These are phyloP conservation scores for Setomelanomma holmii DNA, from an alignment of 2,329 filamentous ascomycete species.

Conservation along the genomic window DNA sequence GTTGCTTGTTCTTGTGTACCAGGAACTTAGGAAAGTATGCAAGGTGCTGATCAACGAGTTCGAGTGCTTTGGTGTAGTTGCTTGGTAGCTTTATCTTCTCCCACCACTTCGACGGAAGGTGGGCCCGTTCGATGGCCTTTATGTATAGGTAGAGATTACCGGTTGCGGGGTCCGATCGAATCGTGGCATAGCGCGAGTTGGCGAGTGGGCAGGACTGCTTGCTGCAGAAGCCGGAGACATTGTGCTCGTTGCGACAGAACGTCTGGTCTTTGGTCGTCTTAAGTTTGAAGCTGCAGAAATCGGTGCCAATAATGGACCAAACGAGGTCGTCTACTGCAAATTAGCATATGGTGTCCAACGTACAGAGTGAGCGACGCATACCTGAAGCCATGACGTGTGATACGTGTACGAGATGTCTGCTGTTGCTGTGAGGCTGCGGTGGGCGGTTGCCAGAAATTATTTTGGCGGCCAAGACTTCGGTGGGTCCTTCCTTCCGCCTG, in stretches of 20 bases:
- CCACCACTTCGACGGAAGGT: constrained; percentile 88
- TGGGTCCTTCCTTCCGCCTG: constrained; percentile 17
- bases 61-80: constrained; percentile 89
- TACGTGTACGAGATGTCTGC: constrained; percentile 2
- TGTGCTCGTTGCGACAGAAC: constrained; percentile 90
- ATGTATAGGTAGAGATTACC: constrained; percentile 93
- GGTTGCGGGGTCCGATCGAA: constrained; percentile 81
- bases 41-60: constrained; percentile 67
- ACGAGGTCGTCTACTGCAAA: constrained; percentile 78
- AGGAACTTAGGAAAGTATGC: constrained; percentile 96
- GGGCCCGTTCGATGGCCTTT: constrained; percentile 77
- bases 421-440: constrained; percentile 12
- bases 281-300: constrained; percentile 94
- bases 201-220: constrained; percentile 82
- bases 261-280: constrained; percentile 73
- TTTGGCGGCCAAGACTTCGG: constrained; percentile 17
- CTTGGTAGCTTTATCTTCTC: constrained; percentile 87
- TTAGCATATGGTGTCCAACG: constrained; percentile 4
- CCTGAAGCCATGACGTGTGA: constrained; percentile 34
- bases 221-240: constrained; percentile 52
- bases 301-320: constrained; percentile 95
- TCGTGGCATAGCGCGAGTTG: constrained; percentile 91
- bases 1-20: constrained; percentile 94
- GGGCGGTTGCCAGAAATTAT: constrained; percentile 14
- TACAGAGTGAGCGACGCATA: constrained; percentile 5